Base-by-base conservation (phyloP, 192 early-diverging fungal species). In the Coemansia nantahalensis region DNA sequence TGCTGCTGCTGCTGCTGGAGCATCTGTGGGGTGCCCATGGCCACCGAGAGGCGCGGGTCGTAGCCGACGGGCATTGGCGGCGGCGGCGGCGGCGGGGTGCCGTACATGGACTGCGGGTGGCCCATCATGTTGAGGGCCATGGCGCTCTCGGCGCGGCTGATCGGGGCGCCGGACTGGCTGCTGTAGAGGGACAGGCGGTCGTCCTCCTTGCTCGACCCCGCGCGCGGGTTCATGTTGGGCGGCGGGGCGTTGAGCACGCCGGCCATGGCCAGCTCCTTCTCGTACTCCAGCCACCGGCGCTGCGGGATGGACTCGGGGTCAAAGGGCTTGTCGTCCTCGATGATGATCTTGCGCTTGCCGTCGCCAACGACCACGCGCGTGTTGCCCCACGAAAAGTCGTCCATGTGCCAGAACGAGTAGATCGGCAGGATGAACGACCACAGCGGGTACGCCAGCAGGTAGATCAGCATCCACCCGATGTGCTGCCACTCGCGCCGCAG, bases 391-490 rank as follows among this genome's bases (percentile, higher is more conserved):
- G 90, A 91, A 68, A 98, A 98, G 52, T 97, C 94, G 51, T 97
- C 94, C 82, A 95, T 91, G 77, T 97, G 92, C 94, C 92, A 95
- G 84, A 98, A 96, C n/a, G 93, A 83, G 68, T 98, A 98, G 24
- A 97, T 62, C 2, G 95, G 95, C 38, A 97, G 83, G 51, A 90
- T 86, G 49, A 92, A 90, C 6, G 86, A 89, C 61, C 90, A 98
- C 16, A 96, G 67, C 7, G 95, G 93, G 42, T 92, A 89, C 7
- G 89, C 89, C 3, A 91, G 57, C 14, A 97, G 79, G 66, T 97
- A 97, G 45, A 89, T 85, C 34, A 86, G 61, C 87, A 89, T 89
- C 87, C 87, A 87, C 10, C 87, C 87, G 42, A 89, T 78, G 46
- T 89, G 84, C 48, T 86, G 85, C 85, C 85, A 86, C 54, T 89